Base-by-base conservation (phyloP, 1,284 basidiomycete genomes). In the Dichomitus squalens region DNA sequence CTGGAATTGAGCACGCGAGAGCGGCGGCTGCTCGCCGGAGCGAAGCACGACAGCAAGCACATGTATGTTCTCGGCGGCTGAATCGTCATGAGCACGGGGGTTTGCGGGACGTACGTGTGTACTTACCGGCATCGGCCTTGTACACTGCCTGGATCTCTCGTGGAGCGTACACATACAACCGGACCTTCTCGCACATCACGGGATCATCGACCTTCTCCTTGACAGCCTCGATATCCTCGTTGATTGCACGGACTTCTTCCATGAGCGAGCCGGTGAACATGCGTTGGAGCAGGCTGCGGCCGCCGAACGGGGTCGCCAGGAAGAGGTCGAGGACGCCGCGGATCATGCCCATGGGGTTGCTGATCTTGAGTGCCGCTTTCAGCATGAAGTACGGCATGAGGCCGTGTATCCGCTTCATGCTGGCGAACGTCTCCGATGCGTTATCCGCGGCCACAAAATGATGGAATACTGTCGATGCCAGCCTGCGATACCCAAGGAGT, bases 311-410 rank as follows among this genome's bases (percentile, higher is more conserved):
- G 68, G 96, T 90, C 1, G 96, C 97, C n/a, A 98, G 82, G 79
- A 99, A 99, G 36, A 99, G 83, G 68, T 99, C 97, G 54, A 99
- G 80, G 2, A 98, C 82, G 55, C 86, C 84, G 63, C 96, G 84
- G 66, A 99, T 95, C 96, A 99, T 99, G 14, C 87, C 85, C 64
- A 99, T 90, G 1, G 96, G 96, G 73, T 98, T 99, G 55, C 93
- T 96, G 64, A 99, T 92, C 72, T 87, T 91, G 60, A 99, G 77
- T 18, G 95, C 91, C 6, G 93, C 84, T 72, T 95, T 96, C 59
- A 99, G 84, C 78, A 98, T 87, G 70, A 98, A 95, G 75, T 99
- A 99, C 3, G 96, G 96, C 94, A 99, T 98, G 57, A 98, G 78
- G 1, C 93, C 93, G 70, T 99, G 97, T 53, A 98, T 85, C 40